phyloP scores from a whole-genome alignment of 371 early-diverging fungal genomes.

The Coemansia sp. region DNA sequence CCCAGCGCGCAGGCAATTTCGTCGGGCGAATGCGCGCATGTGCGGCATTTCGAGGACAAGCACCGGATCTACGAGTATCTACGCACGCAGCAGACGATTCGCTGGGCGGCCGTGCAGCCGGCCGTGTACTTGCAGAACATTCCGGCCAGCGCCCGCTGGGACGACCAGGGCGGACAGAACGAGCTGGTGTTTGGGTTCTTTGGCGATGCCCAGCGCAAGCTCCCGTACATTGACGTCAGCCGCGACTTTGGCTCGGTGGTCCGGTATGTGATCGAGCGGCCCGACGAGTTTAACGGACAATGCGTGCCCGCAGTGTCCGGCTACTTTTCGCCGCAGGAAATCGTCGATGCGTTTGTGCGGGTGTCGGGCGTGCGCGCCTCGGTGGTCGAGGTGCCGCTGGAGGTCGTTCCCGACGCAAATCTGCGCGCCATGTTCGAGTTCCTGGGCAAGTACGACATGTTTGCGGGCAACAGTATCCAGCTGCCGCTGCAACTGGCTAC shows the following conservation, averaged over 20 bases:
- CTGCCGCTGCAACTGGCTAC: slow-evolving; percentile 8
- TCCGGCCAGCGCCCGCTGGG: slow-evolving; percentile 7
- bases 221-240: slow-evolving; percentile 20
- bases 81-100: neutral
- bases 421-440: slow-evolving; percentile 22
- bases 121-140: slow-evolving; percentile 34
- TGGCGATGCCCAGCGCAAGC: slow-evolving; percentile 6
- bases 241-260: slow-evolving; percentile 26
- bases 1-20: slow-evolving; percentile 16
- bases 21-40: slow-evolving; percentile 19
- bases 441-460: slow-evolving; percentile 11
- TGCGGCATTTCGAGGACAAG: slow-evolving; percentile 34
- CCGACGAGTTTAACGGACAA: slow-evolving; percentile 6
- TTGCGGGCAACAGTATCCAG: neutral
- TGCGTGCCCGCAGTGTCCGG: slow-evolving; percentile 22
- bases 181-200: slow-evolving; percentile 15
- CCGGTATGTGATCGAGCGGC: slow-evolving; percentile 20
- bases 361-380: slow-evolving; percentile 11
- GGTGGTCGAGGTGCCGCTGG: slow-evolving; percentile 11
- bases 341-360: slow-evolving; percentile 23
- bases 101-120: slow-evolving; percentile 17
- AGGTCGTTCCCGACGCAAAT: neutral
- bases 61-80: slow-evolving; percentile 26
- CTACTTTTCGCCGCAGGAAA: slow-evolving; percentile 23
- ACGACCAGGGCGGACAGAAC: slow-evolving; percentile 11